phyloP scores from a whole-genome alignment of 2,329 filamentous ascomycete species.

The Phyllosticta paracitricarpa region DNA sequence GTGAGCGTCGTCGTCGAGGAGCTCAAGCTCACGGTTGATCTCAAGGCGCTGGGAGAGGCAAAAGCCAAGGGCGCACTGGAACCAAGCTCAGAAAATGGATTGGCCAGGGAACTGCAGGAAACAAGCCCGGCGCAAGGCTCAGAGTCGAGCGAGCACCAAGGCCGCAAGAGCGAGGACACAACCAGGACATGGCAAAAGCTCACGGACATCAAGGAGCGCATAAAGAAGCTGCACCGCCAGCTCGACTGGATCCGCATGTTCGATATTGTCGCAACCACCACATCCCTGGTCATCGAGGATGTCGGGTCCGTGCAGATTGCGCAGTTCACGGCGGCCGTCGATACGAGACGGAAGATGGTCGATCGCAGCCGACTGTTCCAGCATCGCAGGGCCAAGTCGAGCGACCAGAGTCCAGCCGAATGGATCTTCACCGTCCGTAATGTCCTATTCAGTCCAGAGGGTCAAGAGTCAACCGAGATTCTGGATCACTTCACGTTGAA shows the following conservation, averaged over 20 bases:
- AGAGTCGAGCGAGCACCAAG: constrained; percentile 13
- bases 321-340: constrained; percentile 74
- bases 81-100: not conserved
- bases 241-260: constrained; percentile 84
- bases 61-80: constrained; percentile 13
- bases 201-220: constrained; percentile 67
- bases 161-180: constrained; percentile 30
- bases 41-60: constrained; percentile 47
- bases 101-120: not conserved
- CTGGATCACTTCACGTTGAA: constrained; percentile 83
- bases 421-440: constrained; percentile 86
- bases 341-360: constrained; percentile 84
- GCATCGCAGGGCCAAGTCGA: constrained; percentile 43
- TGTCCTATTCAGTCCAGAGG: constrained; percentile 78
- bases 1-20: constrained; percentile 82
- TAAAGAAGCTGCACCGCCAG: constrained; percentile 77
- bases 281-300: constrained; percentile 64
- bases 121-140: not conserved
- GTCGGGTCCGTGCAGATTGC: constrained; percentile 81
- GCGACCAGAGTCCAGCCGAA: constrained; percentile 67
- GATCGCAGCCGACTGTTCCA: constrained; percentile 84
- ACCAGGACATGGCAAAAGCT: constrained; percentile 74
- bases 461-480: constrained; percentile 74
- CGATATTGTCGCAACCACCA: constrained; percentile 76
- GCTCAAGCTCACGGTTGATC: constrained; percentile 72